Base-by-base conservation (phyloP, 2,329 filamentous ascomycete species). In the Cladobotryum protrusum region DNA sequence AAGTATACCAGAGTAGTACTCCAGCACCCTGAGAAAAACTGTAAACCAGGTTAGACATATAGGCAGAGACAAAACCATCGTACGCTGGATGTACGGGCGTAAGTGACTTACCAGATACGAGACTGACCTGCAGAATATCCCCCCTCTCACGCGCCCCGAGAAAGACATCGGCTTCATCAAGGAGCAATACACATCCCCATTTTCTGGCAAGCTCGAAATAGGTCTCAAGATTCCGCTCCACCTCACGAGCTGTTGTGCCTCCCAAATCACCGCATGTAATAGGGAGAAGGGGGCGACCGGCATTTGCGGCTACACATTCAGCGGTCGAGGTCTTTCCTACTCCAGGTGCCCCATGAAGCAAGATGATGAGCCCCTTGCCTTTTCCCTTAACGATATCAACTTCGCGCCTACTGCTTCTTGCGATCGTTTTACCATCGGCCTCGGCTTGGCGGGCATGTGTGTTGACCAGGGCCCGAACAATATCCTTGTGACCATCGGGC, bases 1-100 rank as follows among this genome's bases (percentile, higher is more conserved):
- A 0, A 74, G 56, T 45, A 74, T 68, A 1, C 71, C 71, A 2
- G 57, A 52, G 48, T 70, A 72, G 55, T 72, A 72, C 48, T 73
- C 70, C 1, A 73, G 56, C 0, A 67, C 60, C 0, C 69, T 62
- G 4, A 73, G 61, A 45, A 73, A 72, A 3, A 72, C 69, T 66
- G 15, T 20, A 18, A 1, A 18, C 4, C 20, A 4, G 4, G 20
- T 24, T 7, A 24, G 20, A n/a, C n/a, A n/a, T n/a, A n/a, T n/a
- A n/a, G n/a, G n/a, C n/a, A n/a, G n/a, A n/a, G n/a, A 24, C 7
- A 7, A 24, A 24, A 7, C 20, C 20, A n/a, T n/a, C n/a, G n/a
- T n/a, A n/a, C n/a, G n/a, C n/a, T n/a, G n/a, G n/a, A n/a, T n/a
- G n/a, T n/a, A n/a, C n/a, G n/a, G n/a, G n/a, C n/a, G n/a, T n/a